Percentiles rank a stretch among this genome's conserved stretches.
These are phyloP conservation scores for Iodosphaeria phyllophila DNA, from an alignment of 2,329 filamentous ascomycete genomes.

Conservation along the genomic window DNA sequence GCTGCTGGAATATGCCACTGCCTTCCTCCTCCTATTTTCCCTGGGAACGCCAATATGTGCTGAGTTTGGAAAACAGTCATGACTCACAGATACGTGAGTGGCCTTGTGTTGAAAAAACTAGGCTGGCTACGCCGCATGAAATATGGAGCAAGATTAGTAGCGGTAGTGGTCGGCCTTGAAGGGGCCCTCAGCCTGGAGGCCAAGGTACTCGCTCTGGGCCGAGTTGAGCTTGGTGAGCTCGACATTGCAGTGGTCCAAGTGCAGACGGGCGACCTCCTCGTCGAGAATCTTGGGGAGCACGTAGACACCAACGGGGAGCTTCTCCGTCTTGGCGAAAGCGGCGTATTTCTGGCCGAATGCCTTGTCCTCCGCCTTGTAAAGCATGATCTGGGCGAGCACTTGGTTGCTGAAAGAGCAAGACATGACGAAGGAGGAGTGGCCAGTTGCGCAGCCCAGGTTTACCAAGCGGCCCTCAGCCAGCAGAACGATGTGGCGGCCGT, in stretches of 20 bases:
- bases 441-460: conserved; percentile 97
- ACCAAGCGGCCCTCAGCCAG: conserved; percentile 96
- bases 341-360: conserved; percentile 85
- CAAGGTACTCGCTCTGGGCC: conserved; percentile 89
- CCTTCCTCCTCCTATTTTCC: conserved; percentile 3
- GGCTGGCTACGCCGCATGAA: not conserved
- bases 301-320: conserved; percentile 85
- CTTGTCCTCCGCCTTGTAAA: conserved; percentile 83
- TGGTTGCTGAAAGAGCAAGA: conserved; percentile 99
- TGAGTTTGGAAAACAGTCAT: not conserved
- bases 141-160: conserved; percentile 33
- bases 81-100: not conserved
- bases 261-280: conserved; percentile 91
- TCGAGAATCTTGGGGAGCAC: conserved; percentile 97
- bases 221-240: conserved; percentile 75
- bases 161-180: conserved; percentile 87
- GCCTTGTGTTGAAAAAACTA: not conserved
- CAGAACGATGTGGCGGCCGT: conserved; percentile 92
- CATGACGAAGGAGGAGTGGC: conserved; percentile 99
- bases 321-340: conserved; percentile 84
- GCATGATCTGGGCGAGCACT: conserved; percentile 96
- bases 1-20: conserved; percentile 10
- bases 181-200: conserved; percentile 69
- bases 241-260: conserved; percentile 83
- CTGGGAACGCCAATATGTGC: not conserved